A percentile compares a stretch with the other conserved stretches of the same genome.
These are phyloP conservation scores for Cladorrhinum samala DNA, from an alignment of 495 filamentous ascomycete genomes.

Conservation along the genomic window DNA sequence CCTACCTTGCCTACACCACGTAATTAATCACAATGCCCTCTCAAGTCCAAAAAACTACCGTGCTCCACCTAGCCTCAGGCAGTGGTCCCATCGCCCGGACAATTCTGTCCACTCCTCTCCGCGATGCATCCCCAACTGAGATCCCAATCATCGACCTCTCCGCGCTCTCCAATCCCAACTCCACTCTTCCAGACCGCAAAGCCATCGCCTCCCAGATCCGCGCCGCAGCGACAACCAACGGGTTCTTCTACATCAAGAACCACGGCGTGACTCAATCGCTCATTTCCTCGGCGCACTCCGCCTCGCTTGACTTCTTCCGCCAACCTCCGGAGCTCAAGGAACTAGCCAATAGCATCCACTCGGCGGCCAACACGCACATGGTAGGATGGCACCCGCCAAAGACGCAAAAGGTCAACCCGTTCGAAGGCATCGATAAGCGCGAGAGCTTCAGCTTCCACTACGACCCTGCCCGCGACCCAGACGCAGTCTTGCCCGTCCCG, in stretches of 20 bases:
- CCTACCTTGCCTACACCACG: not conserved
- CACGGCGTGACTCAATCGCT: conserved; percentile 39
- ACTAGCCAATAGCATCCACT: conserved; percentile 18
- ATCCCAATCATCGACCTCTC: conserved; percentile 45
- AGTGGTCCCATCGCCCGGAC: conserved; percentile 35
- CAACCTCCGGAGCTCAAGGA: conserved; percentile 38
- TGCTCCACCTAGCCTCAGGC: conserved; percentile 34
- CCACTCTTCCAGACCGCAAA: conserved; percentile 23
- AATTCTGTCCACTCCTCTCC: conserved; percentile 31
- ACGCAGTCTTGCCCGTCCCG: conserved; percentile 16
- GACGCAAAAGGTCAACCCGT: conserved; percentile 31
- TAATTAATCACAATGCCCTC: not conserved
- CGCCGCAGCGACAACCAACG: conserved; percentile 35
- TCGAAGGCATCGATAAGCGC: conserved; percentile 30
- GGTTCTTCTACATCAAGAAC: conserved; percentile 49
- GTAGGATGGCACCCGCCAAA: conserved; percentile 20
- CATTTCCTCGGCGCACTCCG: conserved; percentile 23
- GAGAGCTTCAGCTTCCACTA: conserved; percentile 43
- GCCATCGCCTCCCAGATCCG: conserved; percentile 35
- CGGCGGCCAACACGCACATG: conserved; percentile 26
- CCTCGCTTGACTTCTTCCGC: conserved; percentile 40
- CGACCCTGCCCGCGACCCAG: conserved; percentile 39
- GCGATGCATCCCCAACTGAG: conserved; percentile 42
- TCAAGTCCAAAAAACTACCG: conserved; percentile 12
- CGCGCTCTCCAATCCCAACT: conserved; percentile 28